A percentile compares a stretch with the other conserved stretches of the same genome.
These are phyloP conservation scores for Diaporthe capsici DNA, from an alignment of 2,329 filamentous ascomycete species.

Conservation along the genomic window DNA sequence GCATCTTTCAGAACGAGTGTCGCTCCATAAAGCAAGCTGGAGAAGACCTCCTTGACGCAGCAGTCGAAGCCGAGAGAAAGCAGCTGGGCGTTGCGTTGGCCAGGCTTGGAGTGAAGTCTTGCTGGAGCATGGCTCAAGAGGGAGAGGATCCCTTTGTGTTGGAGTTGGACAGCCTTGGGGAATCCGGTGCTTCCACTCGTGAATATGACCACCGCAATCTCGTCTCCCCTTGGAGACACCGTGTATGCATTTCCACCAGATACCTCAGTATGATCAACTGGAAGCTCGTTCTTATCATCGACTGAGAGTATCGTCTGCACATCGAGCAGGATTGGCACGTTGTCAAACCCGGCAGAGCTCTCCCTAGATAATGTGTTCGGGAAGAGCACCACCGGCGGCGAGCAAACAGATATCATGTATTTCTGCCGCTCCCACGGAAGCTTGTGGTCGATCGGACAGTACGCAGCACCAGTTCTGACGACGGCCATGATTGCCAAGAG, in stretches of 20 bases:
- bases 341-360: background rate
- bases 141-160: constrained; percentile 10
- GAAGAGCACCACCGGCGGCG: background rate
- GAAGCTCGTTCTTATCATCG: background rate
- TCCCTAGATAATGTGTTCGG: background rate
- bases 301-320: background rate
- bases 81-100: constrained; percentile 7
- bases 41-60: constrained; percentile 8
- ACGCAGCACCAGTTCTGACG: constrained; percentile 3
- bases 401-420: constrained; percentile 7
- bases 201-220: background rate
- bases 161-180: constrained; percentile 7
- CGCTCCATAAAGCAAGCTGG: constrained; percentile 1
- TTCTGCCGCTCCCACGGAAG: constrained; percentile 1
- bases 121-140: background rate
- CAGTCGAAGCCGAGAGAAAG: constrained; percentile 10
- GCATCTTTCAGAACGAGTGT: background rate
- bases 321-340: background rate
- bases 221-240: background rate
- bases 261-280: background rate
- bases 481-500: constrained; percentile 5
- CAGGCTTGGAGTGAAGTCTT: background rate
- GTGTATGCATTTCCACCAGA: too few species aligned
- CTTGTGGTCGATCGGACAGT: constrained; percentile 7
- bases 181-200: constrained; percentile 14